Evolutionary conservation across 2,329 filamentous ascomycete genomes (phyloP).

Genomic region (Colletotrichum sp.): DNA sequence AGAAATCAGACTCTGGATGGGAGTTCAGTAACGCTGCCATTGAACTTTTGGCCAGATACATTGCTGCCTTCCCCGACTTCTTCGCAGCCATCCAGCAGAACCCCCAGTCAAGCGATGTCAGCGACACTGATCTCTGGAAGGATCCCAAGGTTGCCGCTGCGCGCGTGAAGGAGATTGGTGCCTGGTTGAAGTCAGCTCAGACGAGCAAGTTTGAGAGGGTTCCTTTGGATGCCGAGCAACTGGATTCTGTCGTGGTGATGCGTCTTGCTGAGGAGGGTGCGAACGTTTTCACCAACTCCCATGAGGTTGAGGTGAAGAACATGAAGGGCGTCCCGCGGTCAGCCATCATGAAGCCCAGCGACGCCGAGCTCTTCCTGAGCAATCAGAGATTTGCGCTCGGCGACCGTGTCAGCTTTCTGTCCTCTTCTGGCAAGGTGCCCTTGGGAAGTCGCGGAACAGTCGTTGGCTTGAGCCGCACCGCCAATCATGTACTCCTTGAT

Average conservation of each 20-base stretch:
- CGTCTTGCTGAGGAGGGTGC: constrained; percentile 81
- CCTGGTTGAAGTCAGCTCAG: constrained; percentile 91
- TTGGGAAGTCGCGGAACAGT: constrained; percentile 92
- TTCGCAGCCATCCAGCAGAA: constrained; percentile 87
- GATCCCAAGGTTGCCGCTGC: constrained; percentile 71
- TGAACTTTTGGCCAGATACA: constrained; percentile 82
- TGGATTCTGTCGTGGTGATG: constrained; percentile 89
- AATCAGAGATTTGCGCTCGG: constrained; percentile 85
- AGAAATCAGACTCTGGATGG: constrained; percentile 87
- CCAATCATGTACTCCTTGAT: constrained; percentile 83
- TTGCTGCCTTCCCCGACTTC: constrained; percentile 94
- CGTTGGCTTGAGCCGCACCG: constrained; percentile 89
- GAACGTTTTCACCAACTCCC: constrained; percentile 54
- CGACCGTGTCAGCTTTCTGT: constrained; percentile 91
- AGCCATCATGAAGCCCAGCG: constrained; percentile 88
- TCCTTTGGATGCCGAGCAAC: constrained; percentile 94
- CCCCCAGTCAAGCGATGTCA: constrained; percentile 82
- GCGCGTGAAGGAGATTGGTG: constrained; percentile 91
- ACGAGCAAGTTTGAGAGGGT: constrained; percentile 93
- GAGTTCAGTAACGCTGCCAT: constrained; percentile 91
- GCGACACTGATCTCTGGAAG: constrained; percentile 86
- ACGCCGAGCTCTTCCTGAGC: constrained; percentile 91
- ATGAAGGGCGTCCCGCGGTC: constrained; percentile 83
- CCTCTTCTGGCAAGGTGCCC: constrained; percentile 91
- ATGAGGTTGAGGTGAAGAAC: constrained; percentile 66